Evolutionary conservation across 495 filamentous ascomycete species (phyloP).

Genomic region (Coniosporium apollinis): DNA sequence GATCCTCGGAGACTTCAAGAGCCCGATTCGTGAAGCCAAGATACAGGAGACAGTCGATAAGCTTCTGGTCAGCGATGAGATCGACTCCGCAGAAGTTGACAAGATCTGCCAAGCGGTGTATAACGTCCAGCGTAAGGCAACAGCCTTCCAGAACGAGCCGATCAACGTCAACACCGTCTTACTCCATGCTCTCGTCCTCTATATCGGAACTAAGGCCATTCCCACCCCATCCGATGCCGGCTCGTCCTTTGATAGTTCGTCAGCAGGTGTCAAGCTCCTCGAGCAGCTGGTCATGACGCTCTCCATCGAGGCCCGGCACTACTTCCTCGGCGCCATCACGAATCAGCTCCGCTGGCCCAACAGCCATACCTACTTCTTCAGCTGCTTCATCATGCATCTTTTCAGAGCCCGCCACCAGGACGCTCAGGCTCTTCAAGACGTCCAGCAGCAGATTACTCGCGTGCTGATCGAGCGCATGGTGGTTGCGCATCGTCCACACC

Average conservation of each 20-base stretch:
- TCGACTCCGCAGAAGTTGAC: slow-evolving; percentile 48
- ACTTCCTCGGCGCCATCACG: slow-evolving; percentile 65
- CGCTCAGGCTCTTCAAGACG: slow-evolving; percentile 32
- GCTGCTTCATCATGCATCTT: slow-evolving; percentile 67
- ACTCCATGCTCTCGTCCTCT: slow-evolving; percentile 66
- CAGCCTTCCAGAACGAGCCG: slow-evolving; percentile 40
- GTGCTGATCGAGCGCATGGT: slow-evolving; percentile 75
- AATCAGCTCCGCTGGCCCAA: slow-evolving; percentile 88
- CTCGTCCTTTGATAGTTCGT: slow-evolving; percentile 46
- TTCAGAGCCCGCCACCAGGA: slow-evolving; percentile 27
- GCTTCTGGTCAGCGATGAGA: slow-evolving; percentile 35
- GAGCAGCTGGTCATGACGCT: slow-evolving; percentile 57
- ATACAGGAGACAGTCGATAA: slow-evolving; percentile 53
- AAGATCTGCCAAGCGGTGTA: slow-evolving; percentile 53
- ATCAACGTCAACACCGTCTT: slow-evolving; percentile 52
- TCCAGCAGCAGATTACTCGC: slow-evolving; percentile 77
- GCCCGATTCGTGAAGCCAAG: slow-evolving; percentile 39
- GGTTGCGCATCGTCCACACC: slow-evolving; percentile 83
- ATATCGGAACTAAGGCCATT: slow-evolving; percentile 60
- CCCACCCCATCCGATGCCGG: slow-evolving; percentile 37
- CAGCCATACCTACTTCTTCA: slow-evolving; percentile 84
- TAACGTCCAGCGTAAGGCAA: slow-evolving; percentile 32
- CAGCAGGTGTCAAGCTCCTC: slow-evolving; percentile 59
- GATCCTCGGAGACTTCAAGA: slow-evolving; percentile 43
- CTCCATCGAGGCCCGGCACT: slow-evolving; percentile 64